Evolutionary conservation across 78 protist species (phyloP).

Genomic region (Dictyostelium firmibasis): DNA sequence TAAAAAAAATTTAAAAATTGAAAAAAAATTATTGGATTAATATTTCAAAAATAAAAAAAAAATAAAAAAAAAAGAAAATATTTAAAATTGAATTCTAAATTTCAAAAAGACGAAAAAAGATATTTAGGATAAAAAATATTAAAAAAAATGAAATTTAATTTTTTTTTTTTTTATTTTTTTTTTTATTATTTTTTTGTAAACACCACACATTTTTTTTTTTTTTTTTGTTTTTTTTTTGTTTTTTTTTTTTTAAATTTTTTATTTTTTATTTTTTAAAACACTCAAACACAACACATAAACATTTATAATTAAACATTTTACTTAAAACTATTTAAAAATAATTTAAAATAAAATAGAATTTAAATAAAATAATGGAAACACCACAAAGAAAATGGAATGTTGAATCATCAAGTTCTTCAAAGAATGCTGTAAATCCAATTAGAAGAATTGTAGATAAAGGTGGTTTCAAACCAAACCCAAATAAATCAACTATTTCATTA

Average conservation of each 20-base stretch:
- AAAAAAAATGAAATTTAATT: background rate
- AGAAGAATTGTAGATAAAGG: slow-evolving; percentile 91
- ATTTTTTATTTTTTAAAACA: background rate
- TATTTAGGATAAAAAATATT: no score
- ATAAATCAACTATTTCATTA: slow-evolving; percentile 83
- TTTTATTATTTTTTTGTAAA: background rate
- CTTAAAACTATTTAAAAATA: no score
- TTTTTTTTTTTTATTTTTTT: background rate
- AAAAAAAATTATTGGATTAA: no score
- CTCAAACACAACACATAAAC: no score
- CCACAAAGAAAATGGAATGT: slow-evolving; percentile 43
- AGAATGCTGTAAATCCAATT: slow-evolving; percentile 88
- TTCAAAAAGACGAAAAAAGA: background rate
- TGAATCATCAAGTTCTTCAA: slow-evolving; percentile 66
- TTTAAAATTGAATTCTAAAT: no score
- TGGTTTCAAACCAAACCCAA: slow-evolving; percentile 85
- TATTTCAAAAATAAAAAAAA: no score
- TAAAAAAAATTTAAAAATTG: no score
- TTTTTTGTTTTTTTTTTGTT: background rate
- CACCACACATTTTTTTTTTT: background rate
- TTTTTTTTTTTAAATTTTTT: background rate
- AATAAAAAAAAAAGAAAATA: background rate
- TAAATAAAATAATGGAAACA: no score
- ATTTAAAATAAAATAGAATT: no score
- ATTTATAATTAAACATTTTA: no score